Evolutionary conservation across 768 basidiomycete genomes (phyloP).

Genomic region (Boletus tylopilopsis): DNA sequence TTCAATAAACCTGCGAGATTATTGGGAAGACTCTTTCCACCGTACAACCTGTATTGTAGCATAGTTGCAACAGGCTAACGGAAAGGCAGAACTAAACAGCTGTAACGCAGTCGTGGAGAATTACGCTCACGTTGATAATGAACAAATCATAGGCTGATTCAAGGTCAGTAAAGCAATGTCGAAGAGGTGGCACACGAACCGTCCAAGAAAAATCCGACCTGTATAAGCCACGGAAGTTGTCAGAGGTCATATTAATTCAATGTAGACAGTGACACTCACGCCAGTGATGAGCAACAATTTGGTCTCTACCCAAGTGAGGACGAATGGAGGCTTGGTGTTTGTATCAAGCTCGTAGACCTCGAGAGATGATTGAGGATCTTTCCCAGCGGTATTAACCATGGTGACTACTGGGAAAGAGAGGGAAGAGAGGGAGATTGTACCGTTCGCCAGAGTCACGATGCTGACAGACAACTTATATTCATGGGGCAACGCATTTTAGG

Average conservation of each 20-base stretch:
- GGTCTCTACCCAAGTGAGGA: conserved; percentile 44
- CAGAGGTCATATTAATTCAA: background rate
- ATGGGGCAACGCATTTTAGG: no score
- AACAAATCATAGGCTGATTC: conserved; percentile 65
- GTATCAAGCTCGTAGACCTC: conserved; percentile 28
- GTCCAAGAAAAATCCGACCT: conserved; percentile 73
- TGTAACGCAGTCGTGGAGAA: background rate
- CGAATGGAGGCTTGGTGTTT: conserved; percentile 35
- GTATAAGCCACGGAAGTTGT: background rate
- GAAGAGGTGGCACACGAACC: conserved; percentile 36
- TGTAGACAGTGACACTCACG: conserved; percentile 31
- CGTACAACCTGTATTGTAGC: conserved; percentile 63
- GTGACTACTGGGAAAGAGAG: background rate
- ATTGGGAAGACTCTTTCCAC: conserved; percentile 45
- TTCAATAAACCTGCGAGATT: conserved; percentile 62
- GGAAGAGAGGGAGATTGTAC: background rate
- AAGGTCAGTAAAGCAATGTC: conserved; percentile 3
- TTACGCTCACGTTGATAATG: conserved; percentile 55
- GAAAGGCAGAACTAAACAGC: background rate
- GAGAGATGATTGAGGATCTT: conserved; percentile 12
- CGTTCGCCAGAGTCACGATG: background rate
- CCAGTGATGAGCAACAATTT: conserved; percentile 63
- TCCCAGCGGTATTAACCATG: conserved; percentile 11
- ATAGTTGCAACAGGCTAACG: conserved; percentile 60
- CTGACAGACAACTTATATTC: conserved; percentile 1